A percentile compares a stretch with the other conserved stretches of the same genome.
Conservation (phyloP, 495 filamentous ascomycete genomes). For the Talaromyces thailandensis region DNA sequence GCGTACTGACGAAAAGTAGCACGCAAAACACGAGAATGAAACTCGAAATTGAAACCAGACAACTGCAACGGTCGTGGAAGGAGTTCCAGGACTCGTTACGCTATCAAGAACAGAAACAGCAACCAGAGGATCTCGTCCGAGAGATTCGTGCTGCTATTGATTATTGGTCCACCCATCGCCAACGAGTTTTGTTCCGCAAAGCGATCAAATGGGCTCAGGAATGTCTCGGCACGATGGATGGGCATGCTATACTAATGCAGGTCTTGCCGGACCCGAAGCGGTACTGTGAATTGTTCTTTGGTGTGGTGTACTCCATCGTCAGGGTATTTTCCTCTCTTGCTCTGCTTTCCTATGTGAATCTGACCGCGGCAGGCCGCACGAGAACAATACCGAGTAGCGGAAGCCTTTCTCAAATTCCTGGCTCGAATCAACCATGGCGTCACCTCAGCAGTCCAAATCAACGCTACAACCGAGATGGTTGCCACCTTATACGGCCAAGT, state of each 20-base stretch:
- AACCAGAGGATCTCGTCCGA: slow-evolving; percentile 22
- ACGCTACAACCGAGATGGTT: slow-evolving; percentile 11
- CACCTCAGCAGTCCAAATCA: slow-evolving; percentile 9
- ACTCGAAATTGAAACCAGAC: slow-evolving; percentile 38
- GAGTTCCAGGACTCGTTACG: slow-evolving; percentile 27
- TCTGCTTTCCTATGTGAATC: neutral
- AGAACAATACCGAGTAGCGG: slow-evolving; percentile 35
- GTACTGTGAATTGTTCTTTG: slow-evolving; percentile 36
- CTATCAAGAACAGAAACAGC: slow-evolving; percentile 21
- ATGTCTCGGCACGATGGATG: slow-evolving; percentile 27
- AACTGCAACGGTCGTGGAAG: slow-evolving; percentile 35
- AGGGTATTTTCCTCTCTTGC: slow-evolving; percentile 20
- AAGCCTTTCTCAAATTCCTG: slow-evolving; percentile 32
- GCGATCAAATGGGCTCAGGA: slow-evolving; percentile 24
- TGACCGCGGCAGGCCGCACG: slow-evolving; percentile 29
- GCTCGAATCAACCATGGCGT: slow-evolving; percentile 34
- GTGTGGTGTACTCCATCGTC: slow-evolving; percentile 35
- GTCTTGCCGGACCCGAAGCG: slow-evolving; percentile 26
- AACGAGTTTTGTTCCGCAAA: slow-evolving; percentile 19
- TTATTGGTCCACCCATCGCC: slow-evolving; percentile 21
- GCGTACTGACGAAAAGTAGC: neutral
- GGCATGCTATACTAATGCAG: slow-evolving; percentile 26
- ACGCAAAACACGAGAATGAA: slow-evolving; percentile 7
- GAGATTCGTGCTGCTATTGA: slow-evolving; percentile 22
- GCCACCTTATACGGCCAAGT: slow-evolving; percentile 34